These are phyloP conservation scores for Fraxinus anomala DNA, from an alignment of 257 asterid species.

Conservation along the genomic window DNA sequence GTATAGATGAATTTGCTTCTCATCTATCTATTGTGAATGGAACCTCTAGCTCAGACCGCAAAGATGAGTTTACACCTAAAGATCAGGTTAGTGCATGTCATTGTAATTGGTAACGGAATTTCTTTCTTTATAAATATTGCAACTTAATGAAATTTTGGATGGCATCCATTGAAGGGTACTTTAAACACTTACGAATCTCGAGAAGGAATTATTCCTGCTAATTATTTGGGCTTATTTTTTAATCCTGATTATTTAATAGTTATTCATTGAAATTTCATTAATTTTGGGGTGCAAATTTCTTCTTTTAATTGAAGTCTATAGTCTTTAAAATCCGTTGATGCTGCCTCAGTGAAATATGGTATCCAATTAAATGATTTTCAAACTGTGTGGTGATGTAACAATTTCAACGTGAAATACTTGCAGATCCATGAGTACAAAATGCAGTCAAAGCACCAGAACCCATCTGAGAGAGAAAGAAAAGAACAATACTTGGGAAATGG, in stretches of 20 bases:
- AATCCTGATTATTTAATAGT: conserved; percentile 6
- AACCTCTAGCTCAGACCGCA: conserved; percentile 36
- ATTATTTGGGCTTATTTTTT: neutral
- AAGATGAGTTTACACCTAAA: conserved; percentile 38
- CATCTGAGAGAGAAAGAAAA: conserved; percentile 42
- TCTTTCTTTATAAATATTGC: neutral
- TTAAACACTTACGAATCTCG: neutral
- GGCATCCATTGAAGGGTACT: too few relatives aligned
- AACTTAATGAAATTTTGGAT: conserved; percentile 8
- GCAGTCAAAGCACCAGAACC: conserved; percentile 49
- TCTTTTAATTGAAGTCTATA: neutral
- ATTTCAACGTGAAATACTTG: conserved; percentile 29
- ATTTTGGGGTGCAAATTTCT: neutral
- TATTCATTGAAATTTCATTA: neutral
- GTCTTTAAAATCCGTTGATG: neutral
- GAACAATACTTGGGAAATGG: conserved; percentile 38
- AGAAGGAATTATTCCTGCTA: neutral
- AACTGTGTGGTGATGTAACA: conserved; percentile 2
- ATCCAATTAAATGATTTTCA: neutral
- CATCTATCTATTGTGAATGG: conserved; percentile 45
- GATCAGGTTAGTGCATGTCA: conserved; percentile 43
- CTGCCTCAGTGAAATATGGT: neutral
- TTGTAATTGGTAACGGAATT: conserved; percentile 18
- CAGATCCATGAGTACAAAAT: conserved; percentile 50
- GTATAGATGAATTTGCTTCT: conserved; percentile 46